Percentiles rank a stretch among this genome's conserved stretches.
phyloP scores from a whole-genome alignment of 805 yeast genomes.

The Wickerhamiella hasegawae region DNA sequence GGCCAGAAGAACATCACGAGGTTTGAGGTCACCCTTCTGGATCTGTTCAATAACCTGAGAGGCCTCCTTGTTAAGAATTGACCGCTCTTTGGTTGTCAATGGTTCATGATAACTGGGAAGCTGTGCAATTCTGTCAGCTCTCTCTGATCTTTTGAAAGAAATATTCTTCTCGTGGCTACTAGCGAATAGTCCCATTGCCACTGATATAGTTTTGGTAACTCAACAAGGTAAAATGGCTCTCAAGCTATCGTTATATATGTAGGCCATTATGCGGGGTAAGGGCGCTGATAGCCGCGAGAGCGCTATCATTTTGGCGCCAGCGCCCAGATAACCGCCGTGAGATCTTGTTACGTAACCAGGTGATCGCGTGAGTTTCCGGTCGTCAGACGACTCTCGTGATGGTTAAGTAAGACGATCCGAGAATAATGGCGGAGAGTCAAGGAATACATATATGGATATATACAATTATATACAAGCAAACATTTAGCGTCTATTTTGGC shows the following conservation, averaged over 20 bases:
- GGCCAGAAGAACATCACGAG: slow-evolving; percentile 41
- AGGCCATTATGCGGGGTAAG: too few relatives aligned
- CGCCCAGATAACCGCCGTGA: too few relatives aligned
- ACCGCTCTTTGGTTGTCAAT: slow-evolving; percentile 20
- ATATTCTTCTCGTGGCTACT: slow-evolving; percentile 4
- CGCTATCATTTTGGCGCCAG: too few relatives aligned
- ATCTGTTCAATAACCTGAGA: slow-evolving; percentile 28
- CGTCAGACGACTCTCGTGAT: neutral
- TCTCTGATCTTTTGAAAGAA: slow-evolving; percentile 19
- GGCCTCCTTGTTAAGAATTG: slow-evolving; percentile 28
- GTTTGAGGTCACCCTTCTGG: slow-evolving; percentile 30
- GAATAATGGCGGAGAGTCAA: too few relatives aligned
- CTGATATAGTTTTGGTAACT: too few relatives aligned
- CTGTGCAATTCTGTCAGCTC: slow-evolving; percentile 21
- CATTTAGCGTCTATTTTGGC: slow-evolving; percentile 14
- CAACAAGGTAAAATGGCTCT: too few relatives aligned
- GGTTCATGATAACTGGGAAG: slow-evolving; percentile 26
- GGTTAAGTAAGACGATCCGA: neutral
- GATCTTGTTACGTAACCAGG: too few relatives aligned
- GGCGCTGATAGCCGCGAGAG: too few relatives aligned
- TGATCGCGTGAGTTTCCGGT: too few relatives aligned
- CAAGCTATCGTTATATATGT: too few relatives aligned
- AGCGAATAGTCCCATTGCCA: slow-evolving; percentile 1
- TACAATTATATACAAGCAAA: neutral
- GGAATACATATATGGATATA: neutral